These are phyloP conservation scores for Penicillium lividum DNA, from an alignment of 495 filamentous ascomycete species.

Conservation along the genomic window DNA sequence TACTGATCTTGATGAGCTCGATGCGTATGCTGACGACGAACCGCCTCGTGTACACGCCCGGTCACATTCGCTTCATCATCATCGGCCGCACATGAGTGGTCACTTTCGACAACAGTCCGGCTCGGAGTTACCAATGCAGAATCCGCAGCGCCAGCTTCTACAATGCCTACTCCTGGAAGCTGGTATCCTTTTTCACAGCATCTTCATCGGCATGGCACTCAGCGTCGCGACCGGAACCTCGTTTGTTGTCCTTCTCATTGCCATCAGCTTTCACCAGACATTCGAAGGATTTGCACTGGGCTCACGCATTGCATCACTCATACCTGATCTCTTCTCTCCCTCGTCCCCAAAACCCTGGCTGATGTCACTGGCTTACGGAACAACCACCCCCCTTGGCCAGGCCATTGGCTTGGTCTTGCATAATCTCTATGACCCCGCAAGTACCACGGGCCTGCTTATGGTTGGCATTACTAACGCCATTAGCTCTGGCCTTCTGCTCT, in stretches of 20 bases:
- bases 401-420: conserved; percentile 83
- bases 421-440: conserved; percentile 79
- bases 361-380: conserved; percentile 92
- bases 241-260: conserved; percentile 77
- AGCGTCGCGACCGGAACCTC: conserved; percentile 77
- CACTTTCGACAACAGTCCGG: conserved; percentile 19
- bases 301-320: conserved; percentile 66
- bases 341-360: conserved; percentile 72
- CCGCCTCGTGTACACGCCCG: conserved; percentile 19
- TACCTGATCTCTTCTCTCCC: conserved; percentile 53
- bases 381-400: conserved; percentile 89
- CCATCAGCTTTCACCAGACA: conserved; percentile 82
- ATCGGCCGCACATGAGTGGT: conserved; percentile 15
- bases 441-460: conserved; percentile 80
- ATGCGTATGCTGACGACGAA: conserved; percentile 29
- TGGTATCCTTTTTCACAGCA: conserved; percentile 82
- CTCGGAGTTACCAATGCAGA: conserved; percentile 32
- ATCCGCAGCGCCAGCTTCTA: conserved; percentile 62
- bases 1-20: conserved; percentile 31
- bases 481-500: conserved; percentile 80
- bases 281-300: conserved; percentile 80
- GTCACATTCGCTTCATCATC: conserved; percentile 11
- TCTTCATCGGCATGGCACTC: conserved; percentile 89
- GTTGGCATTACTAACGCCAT: conserved; percentile 94
- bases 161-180: conserved; percentile 81